phyloP scores from a whole-genome alignment of 2,329 filamentous ascomycete genomes.

The Aspergillus tamarii region DNA sequence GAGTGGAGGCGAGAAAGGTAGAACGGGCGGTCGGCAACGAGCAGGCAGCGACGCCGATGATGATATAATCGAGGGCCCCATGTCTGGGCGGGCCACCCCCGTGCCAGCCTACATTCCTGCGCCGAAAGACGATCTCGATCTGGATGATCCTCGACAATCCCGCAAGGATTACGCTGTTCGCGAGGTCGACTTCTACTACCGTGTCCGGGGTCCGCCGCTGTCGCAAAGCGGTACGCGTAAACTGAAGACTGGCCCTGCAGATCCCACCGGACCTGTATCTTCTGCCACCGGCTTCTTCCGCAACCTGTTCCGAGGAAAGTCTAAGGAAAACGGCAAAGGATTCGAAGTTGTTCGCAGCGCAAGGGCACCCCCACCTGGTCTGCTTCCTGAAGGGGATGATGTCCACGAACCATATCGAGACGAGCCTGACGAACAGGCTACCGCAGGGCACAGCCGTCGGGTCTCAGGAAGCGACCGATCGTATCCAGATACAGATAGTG shows the following conservation, averaged over 20 bases:
- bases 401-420: conserved; percentile 68
- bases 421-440: conserved; percentile 45
- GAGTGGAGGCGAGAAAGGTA: conserved; percentile 49
- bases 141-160: conserved; percentile 55
- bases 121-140: conserved; percentile 58
- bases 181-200: conserved; percentile 97
- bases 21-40: conserved; percentile 43
- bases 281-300: conserved; percentile 90
- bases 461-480: conserved; percentile 26
- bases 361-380: conserved; percentile 78
- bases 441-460: conserved; percentile 28
- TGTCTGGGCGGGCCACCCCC: conserved; percentile 53
- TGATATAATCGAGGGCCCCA: conserved; percentile 39
- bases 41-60: conserved; percentile 42
- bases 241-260: conserved; percentile 89
- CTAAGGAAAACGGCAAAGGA: conserved; percentile 91
- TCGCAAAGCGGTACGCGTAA: conserved; percentile 81
- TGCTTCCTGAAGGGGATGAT: conserved; percentile 56
- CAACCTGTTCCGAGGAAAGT: conserved; percentile 76
- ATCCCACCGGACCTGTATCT: conserved; percentile 88
- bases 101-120: conserved; percentile 57
- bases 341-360: conserved; percentile 95
- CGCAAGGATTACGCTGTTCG: conserved; percentile 87
- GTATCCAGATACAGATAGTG: conserved; percentile 25
- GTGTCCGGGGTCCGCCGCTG: conserved; percentile 83